Evolutionary conservation across 2,329 filamentous ascomycete genomes (phyloP).

Genomic region (Pseudovirgaria hyperparasitica): DNA sequence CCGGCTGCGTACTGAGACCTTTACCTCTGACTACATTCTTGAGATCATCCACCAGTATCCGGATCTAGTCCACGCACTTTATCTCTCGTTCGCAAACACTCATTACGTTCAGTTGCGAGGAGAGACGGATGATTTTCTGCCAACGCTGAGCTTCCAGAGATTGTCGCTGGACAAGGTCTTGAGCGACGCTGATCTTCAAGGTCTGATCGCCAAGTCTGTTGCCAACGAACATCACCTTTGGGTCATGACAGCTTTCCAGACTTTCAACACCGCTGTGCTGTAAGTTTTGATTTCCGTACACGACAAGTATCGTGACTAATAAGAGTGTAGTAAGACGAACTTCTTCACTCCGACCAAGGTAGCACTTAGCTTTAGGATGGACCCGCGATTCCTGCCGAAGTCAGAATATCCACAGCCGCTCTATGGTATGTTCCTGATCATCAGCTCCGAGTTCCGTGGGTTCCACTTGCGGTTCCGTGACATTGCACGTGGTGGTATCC

Average conservation of each 20-base stretch:
- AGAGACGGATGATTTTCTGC: constrained; percentile 55
- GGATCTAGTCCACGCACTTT: constrained; percentile 71
- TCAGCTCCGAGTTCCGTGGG: constrained; percentile 89
- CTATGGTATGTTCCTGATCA: constrained; percentile 98
- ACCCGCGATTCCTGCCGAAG: constrained; percentile 76
- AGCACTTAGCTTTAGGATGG: constrained; percentile 87
- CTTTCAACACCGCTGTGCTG: constrained; percentile 85
- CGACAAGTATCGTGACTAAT: neutral
- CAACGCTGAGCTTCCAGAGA: constrained; percentile 54
- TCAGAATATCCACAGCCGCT: constrained; percentile 88
- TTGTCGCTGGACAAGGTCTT: constrained; percentile 51
- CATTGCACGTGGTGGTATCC: constrained; percentile 91
- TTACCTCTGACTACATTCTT: constrained; percentile 94
- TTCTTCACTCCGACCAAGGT: constrained; percentile 97
- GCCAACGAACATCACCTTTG: constrained; percentile 90
- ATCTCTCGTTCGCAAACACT: constrained; percentile 80
- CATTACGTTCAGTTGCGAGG: constrained; percentile 62
- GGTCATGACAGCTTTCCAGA: constrained; percentile 92
- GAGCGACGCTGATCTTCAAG: constrained; percentile 23
- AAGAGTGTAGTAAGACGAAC: constrained; percentile 65
- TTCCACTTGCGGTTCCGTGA: constrained; percentile 98
- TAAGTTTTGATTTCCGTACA: neutral
- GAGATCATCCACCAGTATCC: constrained; percentile 94
- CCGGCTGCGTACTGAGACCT: constrained; percentile 87
- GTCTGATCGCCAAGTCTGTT: constrained; percentile 26